Evolutionary conservation across 768 basidiomycete species (phyloP), one percentile per base, ranked within the genome.

Genomic region (Paxillus ammoniavirescens): DNA sequence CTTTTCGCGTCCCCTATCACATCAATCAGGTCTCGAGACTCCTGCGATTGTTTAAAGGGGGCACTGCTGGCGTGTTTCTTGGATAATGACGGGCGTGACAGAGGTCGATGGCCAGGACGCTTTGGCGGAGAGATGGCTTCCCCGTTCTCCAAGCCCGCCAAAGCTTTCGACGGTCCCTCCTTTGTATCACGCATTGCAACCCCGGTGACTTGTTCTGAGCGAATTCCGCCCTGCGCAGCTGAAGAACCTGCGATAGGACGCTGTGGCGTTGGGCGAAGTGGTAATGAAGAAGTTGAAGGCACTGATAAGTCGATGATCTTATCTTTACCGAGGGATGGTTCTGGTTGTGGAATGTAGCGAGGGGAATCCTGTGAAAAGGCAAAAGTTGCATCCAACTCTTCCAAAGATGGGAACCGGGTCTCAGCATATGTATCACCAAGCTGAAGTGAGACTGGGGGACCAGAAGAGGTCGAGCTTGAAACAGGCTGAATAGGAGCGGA

Each of bases 371-470:
- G 55, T n/a, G 75, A 56, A 9, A 61, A 66, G 13, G 63, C 61
- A 56, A 82, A 80, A 9, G 73, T 72, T 21, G 82, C 80, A 67
- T 92, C 87, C 6, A 95, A 74, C 54, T 90, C 88, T 65, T 96
- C 94, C 40, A 97, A 73, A 0, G 94, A 89, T 0, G 94, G 94
- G 68, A 91, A 97, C 49, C 91, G 79, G 30, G 83, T 78, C 68
- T 94, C 92, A 15, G 76, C 80, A 41, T 79, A 73, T 21, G 78
- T 65, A 30, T 77, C 75, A 18, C 77, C 74, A 38, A 65, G 62
- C 38, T 73, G 74, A 15, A 63, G 65, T 53, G 77, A 65, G 18
- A 66, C 57, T 9, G 67, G 55, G 8, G 68, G 63, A 23, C 69
- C 61, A 43, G 74, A 65, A 42, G 74, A 53, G 26, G 72, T 67